These are phyloP conservation scores for Phytopythium oedochilum DNA, from an alignment of 352 stramenopile genomes.

Conservation along the genomic window DNA sequence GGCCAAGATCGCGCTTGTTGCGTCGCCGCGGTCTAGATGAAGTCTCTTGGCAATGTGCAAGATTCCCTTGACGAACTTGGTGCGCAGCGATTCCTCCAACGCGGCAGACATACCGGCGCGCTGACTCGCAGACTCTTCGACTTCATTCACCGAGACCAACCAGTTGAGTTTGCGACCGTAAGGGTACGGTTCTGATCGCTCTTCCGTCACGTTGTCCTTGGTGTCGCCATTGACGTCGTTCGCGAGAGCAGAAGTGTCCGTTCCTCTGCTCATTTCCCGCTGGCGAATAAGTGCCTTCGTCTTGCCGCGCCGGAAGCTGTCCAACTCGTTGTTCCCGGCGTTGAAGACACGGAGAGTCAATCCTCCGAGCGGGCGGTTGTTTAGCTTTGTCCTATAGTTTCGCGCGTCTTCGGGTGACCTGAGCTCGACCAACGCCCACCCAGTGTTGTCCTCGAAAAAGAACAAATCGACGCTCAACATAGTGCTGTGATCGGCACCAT, in stretches of 20 bases:
- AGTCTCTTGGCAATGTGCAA: slow-evolving; percentile 58
- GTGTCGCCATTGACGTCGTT: slow-evolving; percentile 11
- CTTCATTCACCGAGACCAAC: slow-evolving; percentile 52
- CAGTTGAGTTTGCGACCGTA: slow-evolving; percentile 77
- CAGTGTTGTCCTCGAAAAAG: slow-evolving; percentile 55
- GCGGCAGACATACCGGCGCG: slow-evolving; percentile 46
- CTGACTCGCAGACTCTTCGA: slow-evolving; percentile 57
- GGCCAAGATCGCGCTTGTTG: slow-evolving; percentile 67
- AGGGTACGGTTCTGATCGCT: slow-evolving; percentile 28
- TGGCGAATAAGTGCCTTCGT: slow-evolving; percentile 28
- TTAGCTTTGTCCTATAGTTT: slow-evolving; percentile 47
- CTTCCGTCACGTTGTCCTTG: slow-evolving; percentile 7
- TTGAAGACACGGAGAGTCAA: slow-evolving; percentile 52
- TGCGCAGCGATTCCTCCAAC: slow-evolving; percentile 58
- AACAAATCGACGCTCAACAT: slow-evolving; percentile 61
- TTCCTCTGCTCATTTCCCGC: slow-evolving; percentile 15
- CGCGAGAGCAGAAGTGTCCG: not conserved
- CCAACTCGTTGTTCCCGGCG: slow-evolving; percentile 50
- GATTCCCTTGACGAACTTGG: slow-evolving; percentile 63
- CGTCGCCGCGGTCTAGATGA: slow-evolving; percentile 62
- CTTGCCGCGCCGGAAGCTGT: slow-evolving; percentile 58
- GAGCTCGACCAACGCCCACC: slow-evolving; percentile 76
- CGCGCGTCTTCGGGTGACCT: slow-evolving; percentile 35
- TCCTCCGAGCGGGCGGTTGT: slow-evolving; percentile 45
- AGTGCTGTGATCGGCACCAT: slow-evolving; percentile 5